phyloP scores from a whole-genome alignment of 106 monocot genomes.

The Apostasia shenzhenica region DNA sequence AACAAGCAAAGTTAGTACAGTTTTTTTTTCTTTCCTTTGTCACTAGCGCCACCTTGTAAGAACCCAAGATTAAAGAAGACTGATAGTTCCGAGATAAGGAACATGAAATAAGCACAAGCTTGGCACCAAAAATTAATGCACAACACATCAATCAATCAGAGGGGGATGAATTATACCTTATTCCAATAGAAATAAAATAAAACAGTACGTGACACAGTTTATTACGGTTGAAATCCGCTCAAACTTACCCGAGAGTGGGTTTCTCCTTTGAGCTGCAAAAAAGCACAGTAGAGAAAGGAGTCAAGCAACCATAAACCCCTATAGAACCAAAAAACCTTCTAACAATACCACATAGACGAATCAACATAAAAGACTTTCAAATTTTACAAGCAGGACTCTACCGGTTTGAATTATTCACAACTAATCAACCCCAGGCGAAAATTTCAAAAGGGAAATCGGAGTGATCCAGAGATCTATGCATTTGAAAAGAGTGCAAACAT shows the following conservation, averaged over 20 bases:
- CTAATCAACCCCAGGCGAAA: not conserved
- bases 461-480: not conserved
- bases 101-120: no score
- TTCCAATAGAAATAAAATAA: no score
- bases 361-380: not conserved
- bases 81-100: no score
- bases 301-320: not conserved
- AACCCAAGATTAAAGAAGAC: no score
- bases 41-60: no score
- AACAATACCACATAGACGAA: not conserved
- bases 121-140: no score
- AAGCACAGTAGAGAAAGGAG: constrained; percentile 10
- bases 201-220: no score
- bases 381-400: not conserved
- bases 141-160: no score
- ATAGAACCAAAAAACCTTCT: not conserved
- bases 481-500: not conserved
- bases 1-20: no score
- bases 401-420: not conserved
- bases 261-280: constrained; percentile 98
- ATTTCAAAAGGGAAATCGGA: not conserved
- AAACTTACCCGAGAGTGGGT: constrained; percentile 89
- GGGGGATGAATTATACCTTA: no score
- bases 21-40: no score
- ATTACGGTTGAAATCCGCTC: not conserved